Conservation (phyloP, 768 basidiomycete species). For the Auriscalpium orientale region DNA sequence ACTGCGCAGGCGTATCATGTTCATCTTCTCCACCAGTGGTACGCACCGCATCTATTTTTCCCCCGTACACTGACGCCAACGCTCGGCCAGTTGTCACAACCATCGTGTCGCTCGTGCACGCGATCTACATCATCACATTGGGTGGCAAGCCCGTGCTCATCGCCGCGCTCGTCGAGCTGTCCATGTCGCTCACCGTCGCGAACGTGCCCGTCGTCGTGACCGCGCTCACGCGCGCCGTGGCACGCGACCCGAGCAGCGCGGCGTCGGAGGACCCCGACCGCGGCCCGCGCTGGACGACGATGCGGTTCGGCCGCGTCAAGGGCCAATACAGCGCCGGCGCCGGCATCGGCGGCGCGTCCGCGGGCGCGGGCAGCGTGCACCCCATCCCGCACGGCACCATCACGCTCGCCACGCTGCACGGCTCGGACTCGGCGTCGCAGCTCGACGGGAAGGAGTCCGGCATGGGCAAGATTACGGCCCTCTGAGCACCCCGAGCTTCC, state of each 20-base stretch:
- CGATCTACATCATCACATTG: conserved; percentile 18
- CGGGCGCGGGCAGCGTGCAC: too few relatives aligned
- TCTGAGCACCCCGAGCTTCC: too few relatives aligned
- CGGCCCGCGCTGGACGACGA: conserved; percentile 13
- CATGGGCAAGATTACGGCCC: too few relatives aligned
- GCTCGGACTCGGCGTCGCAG: too few relatives aligned
- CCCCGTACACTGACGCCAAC: not conserved
- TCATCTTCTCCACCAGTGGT: conserved; percentile 49
- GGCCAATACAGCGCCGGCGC: too few relatives aligned
- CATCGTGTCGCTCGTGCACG: conserved; percentile 24
- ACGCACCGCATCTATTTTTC: conserved; percentile 6
- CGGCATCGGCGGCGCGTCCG: too few relatives aligned
- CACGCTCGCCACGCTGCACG: too few relatives aligned
- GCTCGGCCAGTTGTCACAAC: conserved; percentile 16
- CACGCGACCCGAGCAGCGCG: not conserved
- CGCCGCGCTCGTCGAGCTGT: conserved; percentile 23
- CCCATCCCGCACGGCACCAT: too few relatives aligned
- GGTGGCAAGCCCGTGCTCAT: conserved; percentile 24
- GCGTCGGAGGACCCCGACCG: conserved; percentile 1
- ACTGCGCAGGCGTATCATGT: conserved; percentile 33
- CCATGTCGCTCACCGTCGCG: conserved; percentile 9
- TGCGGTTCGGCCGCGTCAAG: conserved; percentile 6
- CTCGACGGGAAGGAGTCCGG: too few relatives aligned
- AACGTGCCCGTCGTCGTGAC: conserved; percentile 13
- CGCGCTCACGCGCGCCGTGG: conserved; percentile 2